A percentile compares a stretch with the other conserved stretches of the same genome.
Evolutionary conservation across 2,329 filamentous ascomycete genomes (phyloP).

Genomic region (Fusarium denticulatum): DNA sequence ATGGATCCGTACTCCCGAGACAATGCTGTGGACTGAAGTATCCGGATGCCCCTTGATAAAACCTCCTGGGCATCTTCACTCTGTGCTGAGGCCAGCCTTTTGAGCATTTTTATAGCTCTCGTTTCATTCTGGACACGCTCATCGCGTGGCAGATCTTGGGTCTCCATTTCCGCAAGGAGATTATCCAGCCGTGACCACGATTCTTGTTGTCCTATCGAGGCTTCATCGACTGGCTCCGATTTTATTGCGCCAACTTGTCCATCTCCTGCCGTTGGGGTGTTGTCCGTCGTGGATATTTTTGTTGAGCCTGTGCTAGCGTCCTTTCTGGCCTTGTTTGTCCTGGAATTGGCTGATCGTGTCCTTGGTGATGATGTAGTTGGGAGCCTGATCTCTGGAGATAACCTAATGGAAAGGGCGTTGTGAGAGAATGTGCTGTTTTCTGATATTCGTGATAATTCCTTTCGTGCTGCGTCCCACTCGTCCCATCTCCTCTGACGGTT

Average conservation of each 20-base stretch:
- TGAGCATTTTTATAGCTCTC: conserved; percentile 31
- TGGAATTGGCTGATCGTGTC: background rate
- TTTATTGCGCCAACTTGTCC: background rate
- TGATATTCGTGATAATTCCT: conserved; percentile 37
- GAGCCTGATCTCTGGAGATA: conserved; percentile 21
- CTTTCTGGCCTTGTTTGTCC: background rate
- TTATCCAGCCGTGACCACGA: conserved; percentile 14
- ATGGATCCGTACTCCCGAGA: conserved; percentile 32
- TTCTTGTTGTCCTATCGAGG: background rate
- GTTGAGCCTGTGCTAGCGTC: background rate
- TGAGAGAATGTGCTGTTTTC: conserved; percentile 23
- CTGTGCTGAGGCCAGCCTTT: conserved; percentile 25
- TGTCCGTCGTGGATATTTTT: background rate
- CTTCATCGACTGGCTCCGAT: background rate
- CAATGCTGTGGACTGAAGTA: conserved; percentile 39
- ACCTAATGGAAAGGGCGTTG: conserved; percentile 23
- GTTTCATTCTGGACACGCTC: conserved; percentile 1
- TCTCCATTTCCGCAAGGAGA: conserved; percentile 24
- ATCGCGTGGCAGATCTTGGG: background rate
- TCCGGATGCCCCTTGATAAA: conserved; percentile 31
- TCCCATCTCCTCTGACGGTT: conserved; percentile 35
- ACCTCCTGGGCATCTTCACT: conserved; percentile 12
- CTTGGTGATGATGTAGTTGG: conserved; percentile 4
- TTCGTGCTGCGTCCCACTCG: conserved; percentile 41
- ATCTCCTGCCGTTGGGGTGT: background rate